A percentile compares a stretch with the other conserved stretches of the same genome.
Evolutionary conservation across 805 yeast species (phyloP).

Genomic region (Hanseniaspora guilliermondii): DNA sequence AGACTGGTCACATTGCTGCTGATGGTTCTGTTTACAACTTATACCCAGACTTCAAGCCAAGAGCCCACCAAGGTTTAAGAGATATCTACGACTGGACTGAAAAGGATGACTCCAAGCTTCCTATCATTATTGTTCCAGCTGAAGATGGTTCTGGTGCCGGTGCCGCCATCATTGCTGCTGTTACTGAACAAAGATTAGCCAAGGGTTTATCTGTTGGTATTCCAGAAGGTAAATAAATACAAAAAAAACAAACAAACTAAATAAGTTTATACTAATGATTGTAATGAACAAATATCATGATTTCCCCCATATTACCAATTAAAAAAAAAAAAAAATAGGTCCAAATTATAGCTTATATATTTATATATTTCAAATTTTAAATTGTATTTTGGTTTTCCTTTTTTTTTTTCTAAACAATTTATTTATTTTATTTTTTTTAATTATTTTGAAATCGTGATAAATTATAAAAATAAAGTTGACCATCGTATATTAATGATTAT

Average conservation of each 20-base stretch:
- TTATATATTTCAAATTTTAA: too few relatives aligned
- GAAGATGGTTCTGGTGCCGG: constrained; percentile 99
- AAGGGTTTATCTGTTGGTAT: constrained; percentile 60
- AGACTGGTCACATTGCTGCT: constrained; percentile 79
- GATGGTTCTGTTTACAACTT: constrained; percentile 93
- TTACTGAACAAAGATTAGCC: constrained; percentile 67
- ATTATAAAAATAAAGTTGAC: too few relatives aligned
- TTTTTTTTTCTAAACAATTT: neutral
- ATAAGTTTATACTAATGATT: neutral
- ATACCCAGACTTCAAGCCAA: constrained; percentile 81
- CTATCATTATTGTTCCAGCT: constrained; percentile 77
- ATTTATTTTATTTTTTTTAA: neutral
- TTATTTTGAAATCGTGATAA: too few relatives aligned
- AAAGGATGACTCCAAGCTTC: constrained; percentile 41
- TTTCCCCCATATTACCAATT: neutral
- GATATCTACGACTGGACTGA: constrained; percentile 74
- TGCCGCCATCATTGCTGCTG: constrained; percentile 95
- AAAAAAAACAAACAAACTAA: neutral
- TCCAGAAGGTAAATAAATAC: constrained; percentile 3
- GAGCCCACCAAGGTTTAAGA: constrained; percentile 77
- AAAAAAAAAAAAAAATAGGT: neutral
- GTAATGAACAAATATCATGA: neutral
- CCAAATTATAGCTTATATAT: neutral
- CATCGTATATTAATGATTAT: neutral
- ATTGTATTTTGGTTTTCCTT: neutral